Evolutionary conservation across 1,284 basidiomycete genomes (phyloP), one percentile per base, ranked within the genome.

Genomic region (Exsudoporus floridanus): DNA sequence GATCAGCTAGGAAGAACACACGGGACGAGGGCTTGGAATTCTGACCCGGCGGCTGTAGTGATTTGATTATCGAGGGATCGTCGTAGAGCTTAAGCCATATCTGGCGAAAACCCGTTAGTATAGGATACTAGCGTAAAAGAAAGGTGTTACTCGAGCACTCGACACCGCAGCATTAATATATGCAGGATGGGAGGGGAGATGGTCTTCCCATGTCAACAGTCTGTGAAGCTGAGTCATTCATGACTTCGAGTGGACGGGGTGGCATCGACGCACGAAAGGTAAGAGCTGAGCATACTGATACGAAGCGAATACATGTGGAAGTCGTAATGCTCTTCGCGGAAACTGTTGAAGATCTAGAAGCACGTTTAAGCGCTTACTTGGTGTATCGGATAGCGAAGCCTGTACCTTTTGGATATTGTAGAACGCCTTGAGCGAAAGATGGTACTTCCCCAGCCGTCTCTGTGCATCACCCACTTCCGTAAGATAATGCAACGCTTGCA

Each of bases 271-370:
- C 62, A 95, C 93, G 85, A 80, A 48, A 91, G 62, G 70, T 99
- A 99, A 13, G 90, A 81, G 45, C 86, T 87, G 35, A 99, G 74
- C 4, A 92, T 97, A 68, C 89, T 92, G 64, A 92, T 93, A 42
- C 97, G 86, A 64, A 98, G 67, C 61, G 92, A 92, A 73, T 99
- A 99, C 7, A 88, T 86, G 70, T 99, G 97, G 79, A 99, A 99
- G 72, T 99, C 97, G 64, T 92, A 96, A 73, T 99, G 95, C 68
- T 99, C 97, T 60, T 98, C 94, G 64, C 95, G 92, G 59, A 93
- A 83, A 52, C 92, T 90, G 51, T 89, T 82, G 71, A 97, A 98
- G 14, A 88, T 77, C 86, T 92, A 10, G 34, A 35, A 41, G 38
- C 18, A 49, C 16, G 21, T 49, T 57, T 27, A 36, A 59, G 42